Percentiles rank a stretch among this genome's conserved stretches.
Conservation (phyloP, 1,284 basidiomycete genomes). For the Trametes pubescens region DNA sequence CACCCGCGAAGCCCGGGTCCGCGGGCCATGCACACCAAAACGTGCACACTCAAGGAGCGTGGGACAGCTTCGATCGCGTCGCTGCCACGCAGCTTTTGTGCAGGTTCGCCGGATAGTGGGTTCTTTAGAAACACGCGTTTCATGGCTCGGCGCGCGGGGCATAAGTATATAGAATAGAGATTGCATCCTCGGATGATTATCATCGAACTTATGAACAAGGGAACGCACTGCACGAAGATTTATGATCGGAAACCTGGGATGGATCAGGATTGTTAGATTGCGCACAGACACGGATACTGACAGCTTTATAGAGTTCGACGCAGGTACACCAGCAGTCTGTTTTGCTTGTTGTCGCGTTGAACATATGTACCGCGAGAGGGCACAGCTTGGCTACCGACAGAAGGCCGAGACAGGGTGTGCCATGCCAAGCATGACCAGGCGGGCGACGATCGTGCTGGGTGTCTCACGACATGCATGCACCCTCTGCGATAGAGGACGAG, state of each 20-base stretch:
- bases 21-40: background rate
- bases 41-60: background rate
- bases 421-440: background rate
- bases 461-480: background rate
- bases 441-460: background rate
- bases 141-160: background rate
- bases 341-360: background rate
- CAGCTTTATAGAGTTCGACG: background rate
- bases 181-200: background rate
- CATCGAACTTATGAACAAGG: background rate
- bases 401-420: conserved; percentile 5
- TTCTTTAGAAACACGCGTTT: background rate
- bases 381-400: background rate
- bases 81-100: conserved; percentile 3
- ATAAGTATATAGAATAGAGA: background rate
- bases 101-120: background rate
- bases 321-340: too few relatives aligned
- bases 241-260: background rate
- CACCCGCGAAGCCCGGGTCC: background rate
- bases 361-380: background rate
- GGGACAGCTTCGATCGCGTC: background rate
- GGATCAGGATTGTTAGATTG: background rate
- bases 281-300: background rate
- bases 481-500: background rate
- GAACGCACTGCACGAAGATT: background rate